Conservation (phyloP, 306 rosid genomes). For the Leucaena leucocephala region DNA sequence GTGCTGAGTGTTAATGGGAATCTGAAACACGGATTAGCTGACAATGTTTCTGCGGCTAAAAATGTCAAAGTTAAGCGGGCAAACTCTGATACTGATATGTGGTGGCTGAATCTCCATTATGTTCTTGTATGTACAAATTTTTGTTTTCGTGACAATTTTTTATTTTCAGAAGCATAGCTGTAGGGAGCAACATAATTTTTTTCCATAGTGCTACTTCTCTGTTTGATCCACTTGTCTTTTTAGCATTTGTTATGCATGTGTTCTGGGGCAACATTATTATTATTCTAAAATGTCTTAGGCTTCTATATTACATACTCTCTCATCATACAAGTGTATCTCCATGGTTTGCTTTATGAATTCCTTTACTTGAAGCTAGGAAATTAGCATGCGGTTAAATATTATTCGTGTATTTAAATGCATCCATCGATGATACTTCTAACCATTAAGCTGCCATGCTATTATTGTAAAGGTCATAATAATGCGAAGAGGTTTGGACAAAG, state of each 20-base stretch:
- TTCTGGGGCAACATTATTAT: constrained; percentile 4
- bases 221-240: constrained; percentile 14
- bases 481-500: constrained; percentile 54
- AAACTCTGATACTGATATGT: constrained; percentile 46
- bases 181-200: not conserved
- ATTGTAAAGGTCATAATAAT: constrained; percentile 67
- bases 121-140: constrained; percentile 67
- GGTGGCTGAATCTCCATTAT: constrained; percentile 84
- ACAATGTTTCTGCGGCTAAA: constrained; percentile 31
- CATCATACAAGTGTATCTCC: not conserved
- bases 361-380: constrained; percentile 3
- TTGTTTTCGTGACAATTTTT: not conserved
- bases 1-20: constrained; percentile 36
- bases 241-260: constrained; percentile 10
- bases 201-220: not conserved
- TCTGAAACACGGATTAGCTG: constrained; percentile 45
- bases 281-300: constrained; percentile 7
- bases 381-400: not conserved
- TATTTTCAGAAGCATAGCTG: constrained; percentile 25
- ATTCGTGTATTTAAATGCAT: constrained; percentile 16
- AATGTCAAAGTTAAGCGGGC: constrained; percentile 42
- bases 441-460: constrained; percentile 21
- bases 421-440: constrained; percentile 29
- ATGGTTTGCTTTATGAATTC: not conserved
- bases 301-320: not conserved